phyloP scores from a whole-genome alignment of 352 stramenopile species.

The Albugo laibachii region DNA sequence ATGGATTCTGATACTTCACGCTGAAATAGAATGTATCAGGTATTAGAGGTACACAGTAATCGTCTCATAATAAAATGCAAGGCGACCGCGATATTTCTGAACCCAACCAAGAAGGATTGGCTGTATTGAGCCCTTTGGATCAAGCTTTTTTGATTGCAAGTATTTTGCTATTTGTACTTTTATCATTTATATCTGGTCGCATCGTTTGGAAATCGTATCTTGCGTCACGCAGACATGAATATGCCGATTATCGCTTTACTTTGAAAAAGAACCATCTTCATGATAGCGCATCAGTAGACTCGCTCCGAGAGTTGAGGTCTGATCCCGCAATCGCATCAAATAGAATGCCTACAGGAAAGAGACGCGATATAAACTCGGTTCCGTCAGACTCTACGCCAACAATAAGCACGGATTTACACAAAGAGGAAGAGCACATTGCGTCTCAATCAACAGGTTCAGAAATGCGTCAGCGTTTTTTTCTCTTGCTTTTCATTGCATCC shows the following conservation, averaged over 20 bases:
- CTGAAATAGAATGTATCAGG: too few relatives aligned
- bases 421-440: slow-evolving; percentile 28
- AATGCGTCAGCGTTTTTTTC: slow-evolving; percentile 55
- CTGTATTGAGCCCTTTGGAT: slow-evolving; percentile 18
- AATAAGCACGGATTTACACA: slow-evolving; percentile 16
- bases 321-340: not conserved
- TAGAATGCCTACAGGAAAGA: not conserved
- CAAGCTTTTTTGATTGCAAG: slow-evolving; percentile 25
- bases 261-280: too few relatives aligned
- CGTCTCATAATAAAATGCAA: too few relatives aligned
- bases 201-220: slow-evolving; percentile 26
- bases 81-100: too few relatives aligned
- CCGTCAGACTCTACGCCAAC: slow-evolving; percentile 3
- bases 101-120: too few relatives aligned
- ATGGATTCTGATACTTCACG: too few relatives aligned
- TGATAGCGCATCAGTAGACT: too few relatives aligned
- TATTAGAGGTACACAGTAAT: too few relatives aligned
- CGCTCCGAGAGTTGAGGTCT: slow-evolving; percentile 3
- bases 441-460: slow-evolving; percentile 44
- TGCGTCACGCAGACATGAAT: slow-evolving; percentile 6
- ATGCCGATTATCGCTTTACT: too few relatives aligned
- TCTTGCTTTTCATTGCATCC: slow-evolving; percentile 48
- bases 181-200: slow-evolving; percentile 31
- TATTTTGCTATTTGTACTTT: slow-evolving; percentile 35
- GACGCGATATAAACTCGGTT: slow-evolving; percentile 4